These are phyloP conservation scores for Trichoderma pleuroti DNA, from an alignment of 2,329 filamentous ascomycete species.

Conservation along the genomic window DNA sequence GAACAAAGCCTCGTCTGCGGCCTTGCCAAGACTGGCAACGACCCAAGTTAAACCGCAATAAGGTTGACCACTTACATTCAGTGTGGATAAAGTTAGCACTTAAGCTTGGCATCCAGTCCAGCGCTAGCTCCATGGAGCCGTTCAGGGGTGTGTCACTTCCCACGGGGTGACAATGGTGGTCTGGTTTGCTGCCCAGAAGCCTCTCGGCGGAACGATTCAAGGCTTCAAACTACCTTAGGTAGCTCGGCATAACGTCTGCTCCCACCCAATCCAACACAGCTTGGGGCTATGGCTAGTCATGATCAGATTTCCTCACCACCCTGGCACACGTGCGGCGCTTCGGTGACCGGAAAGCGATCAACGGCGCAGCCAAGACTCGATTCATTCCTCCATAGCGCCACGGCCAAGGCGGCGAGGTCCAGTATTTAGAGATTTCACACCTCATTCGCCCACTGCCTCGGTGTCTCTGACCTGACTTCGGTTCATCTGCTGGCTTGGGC, in stretches of 20 bases:
- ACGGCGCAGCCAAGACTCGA: background rate
- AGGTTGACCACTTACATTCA: background rate
- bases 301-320: background rate
- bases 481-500: background rate
- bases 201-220: background rate
- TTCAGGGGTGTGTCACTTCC: background rate
- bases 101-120: slow-evolving; percentile 17
- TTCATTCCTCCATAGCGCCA: background rate
- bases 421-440: background rate
- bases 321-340: slow-evolving; percentile 1
- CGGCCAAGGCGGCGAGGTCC: background rate
- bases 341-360: slow-evolving; percentile 9
- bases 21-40: slow-evolving; percentile 8
- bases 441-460: background rate
- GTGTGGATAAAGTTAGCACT: slow-evolving; percentile 12
- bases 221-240: background rate
- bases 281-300: background rate
- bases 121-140: background rate
- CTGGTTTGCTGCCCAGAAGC: background rate
- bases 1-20: background rate
- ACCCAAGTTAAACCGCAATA: slow-evolving; percentile 14
- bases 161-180: background rate
- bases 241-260: background rate
- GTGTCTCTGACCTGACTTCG: background rate
- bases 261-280: background rate